Conservation (phyloP, 106 monocot species). For the Acanthochlamys bracteata region DNA sequence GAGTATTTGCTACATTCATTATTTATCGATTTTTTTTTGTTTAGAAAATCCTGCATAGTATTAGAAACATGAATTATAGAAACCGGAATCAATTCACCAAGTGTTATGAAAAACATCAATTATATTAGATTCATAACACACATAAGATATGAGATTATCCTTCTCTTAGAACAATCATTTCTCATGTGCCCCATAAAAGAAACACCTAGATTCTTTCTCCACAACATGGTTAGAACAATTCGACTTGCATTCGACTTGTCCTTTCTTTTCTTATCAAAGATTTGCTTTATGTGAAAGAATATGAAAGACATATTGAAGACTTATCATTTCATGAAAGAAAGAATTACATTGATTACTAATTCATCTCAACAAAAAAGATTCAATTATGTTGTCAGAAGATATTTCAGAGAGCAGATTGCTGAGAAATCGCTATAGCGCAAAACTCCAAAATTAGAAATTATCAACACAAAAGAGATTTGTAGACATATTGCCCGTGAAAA, state of each 20-base stretch:
- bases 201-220: conserved; percentile 5
- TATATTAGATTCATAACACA: conserved; percentile 18
- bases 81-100: conserved; percentile 4
- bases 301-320: no score
- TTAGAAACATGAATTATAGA: neutral
- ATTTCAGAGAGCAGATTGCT: no score
- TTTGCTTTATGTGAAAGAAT: neutral
- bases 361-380: no score
- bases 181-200: conserved; percentile 11
- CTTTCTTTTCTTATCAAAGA: neutral
- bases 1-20: neutral
- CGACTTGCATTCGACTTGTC: neutral
- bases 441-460: no score
- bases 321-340: no score
- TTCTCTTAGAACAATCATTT: conserved; percentile 8
- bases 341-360: no score
- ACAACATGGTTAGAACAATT: no score
- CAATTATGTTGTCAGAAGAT: no score
- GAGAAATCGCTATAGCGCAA: no score
- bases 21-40: neutral
- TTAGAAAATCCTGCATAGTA: neutral
- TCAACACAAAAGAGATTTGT: no score
- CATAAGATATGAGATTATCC: conserved; percentile 8
- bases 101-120: neutral
- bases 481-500: no score